These are phyloP conservation scores for Talaromyces sp. DNA, from an alignment of 2,329 filamentous ascomycete genomes.

Conservation along the genomic window DNA sequence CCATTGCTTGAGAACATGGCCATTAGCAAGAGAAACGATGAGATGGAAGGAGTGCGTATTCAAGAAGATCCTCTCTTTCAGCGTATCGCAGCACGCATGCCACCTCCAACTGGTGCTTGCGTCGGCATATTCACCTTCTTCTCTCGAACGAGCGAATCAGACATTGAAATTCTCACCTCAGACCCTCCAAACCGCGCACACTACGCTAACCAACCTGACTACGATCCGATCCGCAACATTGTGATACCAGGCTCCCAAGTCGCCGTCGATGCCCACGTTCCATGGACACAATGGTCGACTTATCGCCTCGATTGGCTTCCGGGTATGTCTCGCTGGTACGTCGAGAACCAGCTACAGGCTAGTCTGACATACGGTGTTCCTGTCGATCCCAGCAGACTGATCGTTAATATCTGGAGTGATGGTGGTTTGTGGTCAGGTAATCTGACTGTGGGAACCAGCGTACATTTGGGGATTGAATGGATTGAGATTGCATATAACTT, in stretches of 20 bases:
- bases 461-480: conserved; percentile 38
- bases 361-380: conserved; percentile 35
- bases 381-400: conserved; percentile 31
- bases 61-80: conserved; percentile 8
- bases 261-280: conserved; percentile 25
- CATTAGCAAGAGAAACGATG: not conserved
- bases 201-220: conserved; percentile 42
- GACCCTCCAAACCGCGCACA: conserved; percentile 42
- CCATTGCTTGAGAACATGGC: not conserved
- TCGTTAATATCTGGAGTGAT: conserved; percentile 42
- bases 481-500: conserved; percentile 40
- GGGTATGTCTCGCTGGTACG: conserved; percentile 34
- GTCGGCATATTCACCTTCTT: conserved; percentile 50
- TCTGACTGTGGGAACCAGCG: conserved; percentile 33
- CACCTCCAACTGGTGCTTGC: conserved; percentile 44
- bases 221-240: conserved; percentile 29
- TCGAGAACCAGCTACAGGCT: conserved; percentile 27
- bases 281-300: conserved; percentile 39
- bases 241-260: conserved; percentile 32
- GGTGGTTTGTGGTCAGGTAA: conserved; percentile 40
- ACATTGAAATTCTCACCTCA: conserved; percentile 50
- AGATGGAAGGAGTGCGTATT: not conserved
- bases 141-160: conserved; percentile 45
- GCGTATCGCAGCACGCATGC: conserved; percentile 7
- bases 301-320: conserved; percentile 41